Percentiles rank a stretch among this genome's conserved stretches.
These are phyloP conservation scores for Komagataella populi DNA, from an alignment of 805 yeast genomes.

Conservation along the genomic window DNA sequence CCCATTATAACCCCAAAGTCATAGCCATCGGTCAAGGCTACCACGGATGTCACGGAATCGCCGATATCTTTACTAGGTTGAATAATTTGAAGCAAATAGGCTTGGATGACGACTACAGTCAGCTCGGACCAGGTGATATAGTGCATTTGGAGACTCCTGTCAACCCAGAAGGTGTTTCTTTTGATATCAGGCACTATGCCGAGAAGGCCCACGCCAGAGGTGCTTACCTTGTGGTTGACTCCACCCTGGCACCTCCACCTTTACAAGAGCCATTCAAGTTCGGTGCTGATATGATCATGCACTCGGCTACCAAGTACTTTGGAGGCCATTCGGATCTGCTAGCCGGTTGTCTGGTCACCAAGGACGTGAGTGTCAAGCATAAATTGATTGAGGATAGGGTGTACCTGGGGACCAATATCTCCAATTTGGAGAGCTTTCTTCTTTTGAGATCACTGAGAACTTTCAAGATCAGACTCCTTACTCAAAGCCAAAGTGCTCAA, in stretches of 20 bases:
- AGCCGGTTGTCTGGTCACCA: conserved; percentile 36
- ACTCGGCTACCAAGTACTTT: conserved; percentile 41
- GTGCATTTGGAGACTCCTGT: conserved; percentile 40
- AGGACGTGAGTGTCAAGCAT: conserved; percentile 17
- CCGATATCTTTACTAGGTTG: conserved; percentile 25
- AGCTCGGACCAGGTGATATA: conserved; percentile 26
- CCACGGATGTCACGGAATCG: conserved; percentile 38
- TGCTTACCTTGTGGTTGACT: conserved; percentile 32
- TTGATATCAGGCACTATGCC: conserved; percentile 28
- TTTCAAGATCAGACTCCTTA: conserved; percentile 32
- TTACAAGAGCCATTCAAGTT: conserved; percentile 35
- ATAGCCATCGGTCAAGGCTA: conserved; percentile 32
- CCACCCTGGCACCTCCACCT: conserved; percentile 46
- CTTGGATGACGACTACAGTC: conserved; percentile 18
- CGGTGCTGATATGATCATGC: conserved; percentile 40
- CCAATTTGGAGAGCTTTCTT: conserved; percentile 33
- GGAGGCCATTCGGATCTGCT: conserved; percentile 43
- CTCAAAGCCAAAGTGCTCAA: conserved; percentile 31
- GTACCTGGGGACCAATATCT: conserved; percentile 38
- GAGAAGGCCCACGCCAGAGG: conserved; percentile 27
- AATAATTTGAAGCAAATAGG: conserved; percentile 22
- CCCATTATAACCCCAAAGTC: conserved; percentile 29
- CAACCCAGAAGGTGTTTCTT: conserved; percentile 33
- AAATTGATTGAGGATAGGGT: conserved; percentile 25
- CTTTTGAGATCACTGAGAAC: conserved; percentile 35